Conservation (phyloP, 257 asterid species). For the Salvia rosmarinus region DNA sequence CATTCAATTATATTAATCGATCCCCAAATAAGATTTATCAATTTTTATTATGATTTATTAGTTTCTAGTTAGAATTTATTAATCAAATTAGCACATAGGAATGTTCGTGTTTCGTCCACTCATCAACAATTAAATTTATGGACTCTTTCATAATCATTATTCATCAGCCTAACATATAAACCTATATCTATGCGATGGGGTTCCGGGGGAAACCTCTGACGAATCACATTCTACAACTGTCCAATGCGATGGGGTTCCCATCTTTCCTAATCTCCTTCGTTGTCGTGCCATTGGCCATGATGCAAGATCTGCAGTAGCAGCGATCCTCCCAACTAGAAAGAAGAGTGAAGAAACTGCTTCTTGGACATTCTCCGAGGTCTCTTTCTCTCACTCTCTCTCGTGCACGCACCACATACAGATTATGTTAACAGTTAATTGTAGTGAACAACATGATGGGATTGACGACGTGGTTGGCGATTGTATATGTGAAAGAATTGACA, state of each 20-base stretch:
- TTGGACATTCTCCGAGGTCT: slow-evolving; percentile 69
- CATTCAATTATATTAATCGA: too few relatives aligned
- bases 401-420: too few relatives aligned
- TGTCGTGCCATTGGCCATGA: slow-evolving; percentile 56
- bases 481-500: slow-evolving; percentile 56
- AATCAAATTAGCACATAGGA: too few relatives aligned
- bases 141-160: too few relatives aligned
- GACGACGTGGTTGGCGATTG: slow-evolving; percentile 50
- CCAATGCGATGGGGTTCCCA: slow-evolving; percentile 45
- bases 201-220: slow-evolving; percentile 56
- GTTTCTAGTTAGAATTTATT: too few relatives aligned
- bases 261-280: slow-evolving; percentile 64
- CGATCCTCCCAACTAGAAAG: slow-evolving; percentile 54
- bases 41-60: too few relatives aligned
- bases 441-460: slow-evolving; percentile 68
- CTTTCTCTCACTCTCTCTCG: not conserved
- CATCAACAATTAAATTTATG: too few relatives aligned
- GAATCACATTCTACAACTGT: slow-evolving; percentile 44
- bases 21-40: too few relatives aligned
- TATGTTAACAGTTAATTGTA: not conserved
- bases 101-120: too few relatives aligned
- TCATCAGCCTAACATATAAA: too few relatives aligned
- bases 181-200: too few relatives aligned
- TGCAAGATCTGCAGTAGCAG: slow-evolving; percentile 47
- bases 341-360: slow-evolving; percentile 58